Percentiles rank a stretch among this genome's conserved stretches.
phyloP scores from a whole-genome alignment of 2,329 filamentous ascomycete species.

The Escovopsis weberi region DNA sequence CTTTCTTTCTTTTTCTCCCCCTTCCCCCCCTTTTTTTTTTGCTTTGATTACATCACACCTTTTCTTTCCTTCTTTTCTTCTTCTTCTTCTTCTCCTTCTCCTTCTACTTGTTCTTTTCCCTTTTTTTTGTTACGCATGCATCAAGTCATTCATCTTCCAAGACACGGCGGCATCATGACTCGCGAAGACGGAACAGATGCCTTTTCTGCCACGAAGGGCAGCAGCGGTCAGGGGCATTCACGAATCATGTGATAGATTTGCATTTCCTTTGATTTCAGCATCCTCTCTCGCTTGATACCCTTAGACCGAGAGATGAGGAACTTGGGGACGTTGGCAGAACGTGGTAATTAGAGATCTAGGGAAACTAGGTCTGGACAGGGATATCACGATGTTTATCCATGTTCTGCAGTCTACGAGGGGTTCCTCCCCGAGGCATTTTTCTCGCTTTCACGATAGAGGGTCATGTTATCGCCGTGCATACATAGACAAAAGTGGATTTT shows the following conservation, averaged over 20 bases:
- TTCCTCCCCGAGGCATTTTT: slow-evolving; percentile 24
- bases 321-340: slow-evolving; percentile 23
- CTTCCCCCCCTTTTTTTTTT: slow-evolving; percentile 3
- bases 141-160: slow-evolving; percentile 15
- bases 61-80: slow-evolving; percentile 8
- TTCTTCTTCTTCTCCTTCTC: slow-evolving; percentile 9
- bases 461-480: slow-evolving; percentile 30
- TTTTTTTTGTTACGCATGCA: slow-evolving; percentile 15
- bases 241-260: slow-evolving; percentile 29
- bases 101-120: slow-evolving; percentile 13
- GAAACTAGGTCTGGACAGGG: slow-evolving; percentile 19
- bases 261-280: slow-evolving; percentile 28
- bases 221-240: slow-evolving; percentile 25
- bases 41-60: slow-evolving; percentile 10
- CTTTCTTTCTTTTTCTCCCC: slow-evolving; percentile 10
- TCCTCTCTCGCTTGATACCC: slow-evolving; percentile 30
- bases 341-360: slow-evolving; percentile 22
- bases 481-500: slow-evolving; percentile 54
- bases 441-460: slow-evolving; percentile 28
- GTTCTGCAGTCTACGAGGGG: slow-evolving; percentile 24
- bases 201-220: slow-evolving; percentile 20
- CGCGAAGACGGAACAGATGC: slow-evolving; percentile 20
- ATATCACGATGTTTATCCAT: slow-evolving; percentile 21
- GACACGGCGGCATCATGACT: slow-evolving; percentile 29
- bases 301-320: slow-evolving; percentile 28